Conservation (phyloP, 768 basidiomycete genomes). For the Flagelloscypha sp. region DNA sequence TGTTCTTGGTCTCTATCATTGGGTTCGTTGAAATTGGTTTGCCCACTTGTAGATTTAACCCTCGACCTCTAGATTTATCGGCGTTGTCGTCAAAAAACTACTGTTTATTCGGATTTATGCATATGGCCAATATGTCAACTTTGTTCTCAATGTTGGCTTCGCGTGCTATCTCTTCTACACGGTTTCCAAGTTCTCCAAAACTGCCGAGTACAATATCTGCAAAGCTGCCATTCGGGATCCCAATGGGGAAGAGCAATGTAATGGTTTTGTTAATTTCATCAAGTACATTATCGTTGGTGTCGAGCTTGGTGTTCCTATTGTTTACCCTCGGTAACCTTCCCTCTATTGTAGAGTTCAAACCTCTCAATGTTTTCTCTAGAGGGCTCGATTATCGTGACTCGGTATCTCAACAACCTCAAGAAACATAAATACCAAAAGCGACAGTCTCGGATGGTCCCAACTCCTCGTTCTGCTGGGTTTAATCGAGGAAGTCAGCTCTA, state of each 20-base stretch:
- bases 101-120: constrained; percentile 48
- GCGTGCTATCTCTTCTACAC: constrained; percentile 44
- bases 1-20: constrained; percentile 45
- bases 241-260: constrained; percentile 36
- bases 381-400: constrained; percentile 43
- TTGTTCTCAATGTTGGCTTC: constrained; percentile 45
- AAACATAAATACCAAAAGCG: constrained; percentile 39
- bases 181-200: constrained; percentile 37
- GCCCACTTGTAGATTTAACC: background rate
- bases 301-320: no score
- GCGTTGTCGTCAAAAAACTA: constrained; percentile 56
- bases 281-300: constrained; percentile 39
- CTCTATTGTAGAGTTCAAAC: no score
- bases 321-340: no score
- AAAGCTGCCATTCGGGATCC: constrained; percentile 32
- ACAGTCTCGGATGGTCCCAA: constrained; percentile 23
- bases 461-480: no score
- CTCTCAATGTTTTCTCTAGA: constrained; percentile 32
- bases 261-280: constrained; percentile 30
- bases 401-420: constrained; percentile 45
- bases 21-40: constrained; percentile 34
- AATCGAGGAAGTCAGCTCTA: no score
- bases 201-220: constrained; percentile 37
- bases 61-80: constrained; percentile 40
- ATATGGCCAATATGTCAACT: constrained; percentile 49